Evolutionary conservation across 768 basidiomycete genomes (phyloP).

Genomic region (Tylopilus cervinicoccineus): DNA sequence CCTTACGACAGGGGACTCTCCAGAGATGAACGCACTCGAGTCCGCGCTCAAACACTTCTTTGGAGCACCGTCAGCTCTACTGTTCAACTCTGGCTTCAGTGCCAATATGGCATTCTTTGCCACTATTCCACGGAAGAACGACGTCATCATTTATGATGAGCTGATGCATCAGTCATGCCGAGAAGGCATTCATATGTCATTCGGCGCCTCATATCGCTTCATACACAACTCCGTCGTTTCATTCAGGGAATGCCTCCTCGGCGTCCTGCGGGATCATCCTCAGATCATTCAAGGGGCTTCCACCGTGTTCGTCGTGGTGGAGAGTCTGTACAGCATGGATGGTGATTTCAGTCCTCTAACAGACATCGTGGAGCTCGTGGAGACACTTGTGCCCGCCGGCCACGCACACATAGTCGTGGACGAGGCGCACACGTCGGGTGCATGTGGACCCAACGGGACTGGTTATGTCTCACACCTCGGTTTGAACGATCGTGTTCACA

Average conservation of each 20-base stretch:
- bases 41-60: constrained; percentile 10
- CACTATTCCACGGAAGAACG: constrained; percentile 40
- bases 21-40: constrained; percentile 15
- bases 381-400: constrained; percentile 34
- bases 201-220: constrained; percentile 33
- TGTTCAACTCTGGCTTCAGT: constrained; percentile 52
- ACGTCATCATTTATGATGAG: constrained; percentile 51
- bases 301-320: constrained; percentile 47
- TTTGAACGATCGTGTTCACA: constrained; percentile 40
- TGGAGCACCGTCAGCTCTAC: constrained; percentile 37
- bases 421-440: constrained; percentile 54
- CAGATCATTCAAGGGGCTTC: constrained; percentile 21
- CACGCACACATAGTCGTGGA: constrained; percentile 47
- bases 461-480: constrained; percentile 42
- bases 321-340: constrained; percentile 60
- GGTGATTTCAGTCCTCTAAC: constrained; percentile 49
- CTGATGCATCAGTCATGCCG: constrained; percentile 49
- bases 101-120: constrained; percentile 50
- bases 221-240: constrained; percentile 42
- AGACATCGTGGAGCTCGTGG: constrained; percentile 38
- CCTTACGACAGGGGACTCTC: constrained; percentile 40
- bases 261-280: constrained; percentile 20
- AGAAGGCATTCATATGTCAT: constrained; percentile 45
- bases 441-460: constrained; percentile 45
- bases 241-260: constrained; percentile 28